Evolutionary conservation across 2,329 filamentous ascomycete genomes (phyloP).

Genomic region (Fonsecaea multimorphosa): DNA sequence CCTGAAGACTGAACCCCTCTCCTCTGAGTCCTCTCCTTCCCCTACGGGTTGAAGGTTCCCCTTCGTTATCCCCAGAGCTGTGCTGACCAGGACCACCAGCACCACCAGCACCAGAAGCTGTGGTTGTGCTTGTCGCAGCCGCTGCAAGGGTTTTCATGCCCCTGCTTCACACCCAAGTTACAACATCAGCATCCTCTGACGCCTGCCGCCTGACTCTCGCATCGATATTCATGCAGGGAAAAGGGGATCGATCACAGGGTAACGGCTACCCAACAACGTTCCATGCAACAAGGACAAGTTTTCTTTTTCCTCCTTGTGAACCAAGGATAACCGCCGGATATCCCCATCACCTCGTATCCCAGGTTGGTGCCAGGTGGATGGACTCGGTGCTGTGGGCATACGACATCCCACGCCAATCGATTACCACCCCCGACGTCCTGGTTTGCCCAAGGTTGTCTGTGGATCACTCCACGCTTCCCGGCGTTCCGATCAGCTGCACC

Average conservation of each 20-base stretch:
- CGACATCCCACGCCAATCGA: conserved; percentile 10
- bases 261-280: neutral
- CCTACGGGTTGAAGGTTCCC: no score
- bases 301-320: neutral
- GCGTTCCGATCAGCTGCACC: conserved; percentile 20
- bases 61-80: neutral
- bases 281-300: neutral
- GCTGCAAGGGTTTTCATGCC: neutral
- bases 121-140: neutral
- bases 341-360: conserved; percentile 19
- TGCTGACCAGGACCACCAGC: no score
- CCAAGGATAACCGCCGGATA: conserved; percentile 8
- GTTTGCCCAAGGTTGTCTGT: neutral
- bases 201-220: neutral
- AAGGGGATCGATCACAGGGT: conserved; percentile 1
- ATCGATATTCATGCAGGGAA: neutral
- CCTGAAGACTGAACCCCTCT: no score
- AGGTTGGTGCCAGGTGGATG: neutral
- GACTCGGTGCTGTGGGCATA: neutral
- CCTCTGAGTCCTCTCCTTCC: neutral
- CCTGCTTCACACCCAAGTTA: neutral
- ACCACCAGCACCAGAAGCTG: neutral
- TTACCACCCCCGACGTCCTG: neutral
- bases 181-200: neutral
- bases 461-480: conserved; percentile 20